A percentile compares a stretch with the other conserved stretches of the same genome.
phyloP scores from a whole-genome alignment of 2,329 filamentous ascomycete species.

The Aureobasidium sp. region DNA sequence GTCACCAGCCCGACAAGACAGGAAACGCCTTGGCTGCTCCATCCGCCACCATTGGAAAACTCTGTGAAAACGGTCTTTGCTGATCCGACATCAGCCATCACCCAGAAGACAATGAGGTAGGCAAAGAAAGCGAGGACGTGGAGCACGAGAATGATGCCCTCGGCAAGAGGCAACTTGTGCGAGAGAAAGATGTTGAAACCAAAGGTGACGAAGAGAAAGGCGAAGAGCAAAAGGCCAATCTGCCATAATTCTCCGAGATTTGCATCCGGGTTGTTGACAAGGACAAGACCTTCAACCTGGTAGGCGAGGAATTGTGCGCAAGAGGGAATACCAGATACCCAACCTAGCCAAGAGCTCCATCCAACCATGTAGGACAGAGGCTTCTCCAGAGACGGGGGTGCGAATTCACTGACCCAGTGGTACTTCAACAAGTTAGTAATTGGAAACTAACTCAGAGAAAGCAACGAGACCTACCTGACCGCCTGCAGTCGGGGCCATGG shows the following conservation, averaged over 20 bases:
- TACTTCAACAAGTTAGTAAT: not conserved
- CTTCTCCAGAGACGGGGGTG: constrained; percentile 35
- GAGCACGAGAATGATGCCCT: constrained; percentile 31
- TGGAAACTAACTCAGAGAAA: fast-evolving
- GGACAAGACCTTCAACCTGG: constrained; percentile 24
- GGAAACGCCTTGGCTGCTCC: constrained; percentile 35
- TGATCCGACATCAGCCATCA: constrained; percentile 26
- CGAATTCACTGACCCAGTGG: constrained; percentile 30
- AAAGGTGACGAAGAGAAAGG: constrained; percentile 27
- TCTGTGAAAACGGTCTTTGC: constrained; percentile 27
- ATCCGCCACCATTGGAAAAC: constrained; percentile 36
- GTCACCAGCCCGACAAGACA: constrained; percentile 39
- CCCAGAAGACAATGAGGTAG: constrained; percentile 24
- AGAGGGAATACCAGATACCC: constrained; percentile 25
- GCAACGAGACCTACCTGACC: constrained; percentile 34
- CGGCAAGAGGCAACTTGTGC: constrained; percentile 28
- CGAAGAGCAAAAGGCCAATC: constrained; percentile 33
- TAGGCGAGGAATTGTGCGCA: constrained; percentile 19
- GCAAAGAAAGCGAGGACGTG: constrained; percentile 40
- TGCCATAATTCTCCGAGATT: constrained; percentile 35
- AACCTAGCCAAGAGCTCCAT: constrained; percentile 37
- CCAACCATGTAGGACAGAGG: constrained; percentile 41
- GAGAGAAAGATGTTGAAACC: constrained; percentile 32
- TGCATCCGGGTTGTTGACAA: constrained; percentile 28
- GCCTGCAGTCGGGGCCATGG: constrained; percentile 38